Percentiles rank a stretch among this genome's conserved stretches.
phyloP scores from a whole-genome alignment of 257 asterid genomes.

The Pogostemon cablin region DNA sequence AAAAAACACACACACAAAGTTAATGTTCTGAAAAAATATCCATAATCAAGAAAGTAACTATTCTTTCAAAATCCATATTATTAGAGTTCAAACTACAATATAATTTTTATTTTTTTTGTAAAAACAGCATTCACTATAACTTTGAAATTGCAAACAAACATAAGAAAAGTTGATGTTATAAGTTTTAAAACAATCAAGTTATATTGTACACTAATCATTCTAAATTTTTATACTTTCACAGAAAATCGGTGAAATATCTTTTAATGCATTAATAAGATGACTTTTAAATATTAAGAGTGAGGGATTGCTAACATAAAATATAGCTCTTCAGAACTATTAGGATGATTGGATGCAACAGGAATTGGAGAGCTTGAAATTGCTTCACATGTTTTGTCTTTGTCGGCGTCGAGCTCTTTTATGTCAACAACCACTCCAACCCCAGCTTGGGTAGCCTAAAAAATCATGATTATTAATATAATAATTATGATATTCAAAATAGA shows the following conservation, averaged over 20 bases:
- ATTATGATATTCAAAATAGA: conserved; percentile 8
- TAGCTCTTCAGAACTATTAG: conserved; percentile 41
- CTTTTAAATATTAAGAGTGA: conserved; percentile 20
- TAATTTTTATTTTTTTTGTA: no score
- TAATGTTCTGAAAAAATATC: not conserved
- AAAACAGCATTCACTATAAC: no score
- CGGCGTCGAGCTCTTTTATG: conserved; percentile 38
- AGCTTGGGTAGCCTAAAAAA: conserved; percentile 38
- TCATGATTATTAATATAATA: no score
- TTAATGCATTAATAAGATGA: not conserved
- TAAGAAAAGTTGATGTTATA: no score
- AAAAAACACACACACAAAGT: conserved; percentile 23
- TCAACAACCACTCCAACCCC: conserved; percentile 31
- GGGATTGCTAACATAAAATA: conserved; percentile 50
- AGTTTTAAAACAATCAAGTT: no score
- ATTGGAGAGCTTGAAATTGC: conserved; percentile 53
- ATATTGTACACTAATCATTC: not conserved
- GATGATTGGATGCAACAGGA: conserved; percentile 46
- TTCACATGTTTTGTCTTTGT: conserved; percentile 31
- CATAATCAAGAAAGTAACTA: not conserved
- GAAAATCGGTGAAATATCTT: not conserved
- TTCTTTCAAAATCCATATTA: not conserved
- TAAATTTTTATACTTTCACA: no score
- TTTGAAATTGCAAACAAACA: no score
- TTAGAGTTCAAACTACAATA: no score